Base-by-base conservation (phyloP, 129 eudicot species). In the Centrapalus pauciflorus region DNA sequence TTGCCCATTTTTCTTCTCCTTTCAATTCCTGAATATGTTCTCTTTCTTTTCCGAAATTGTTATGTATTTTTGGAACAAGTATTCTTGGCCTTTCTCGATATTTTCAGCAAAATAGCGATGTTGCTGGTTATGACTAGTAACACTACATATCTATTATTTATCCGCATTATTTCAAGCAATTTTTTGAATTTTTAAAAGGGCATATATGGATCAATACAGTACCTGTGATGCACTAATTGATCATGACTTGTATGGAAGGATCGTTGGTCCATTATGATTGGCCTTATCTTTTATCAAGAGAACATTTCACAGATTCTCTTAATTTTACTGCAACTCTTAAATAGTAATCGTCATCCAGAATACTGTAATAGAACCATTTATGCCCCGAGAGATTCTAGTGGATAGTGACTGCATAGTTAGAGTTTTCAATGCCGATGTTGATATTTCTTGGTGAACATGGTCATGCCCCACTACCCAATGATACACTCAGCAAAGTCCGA, bases 291-390 rank as follows among this genome's bases (percentile, higher is more conserved):
- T 74, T 34, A 5, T 29, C 26, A 23, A 54, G 66, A 7, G 80
- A 76, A 69, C 65, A 60, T 23, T 60, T 40, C 11, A 12, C 27
- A 62, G 54, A 55, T 69, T 76, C 66, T 64, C 38, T 25, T 38
- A 51, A 49, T 74, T 66, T 67, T 66, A 32, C 68, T 61, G 66
- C 17, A 67, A 70, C 70, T 70, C 76, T 61, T 70, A 63, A 61
- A 50, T 55, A 72, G 64, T 55, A 21, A 66, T 65, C 67, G 67
- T 32, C 79, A 74, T 66, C 79, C 61, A 30, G 73, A 55, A 52
- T 56, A 74, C 17, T 29, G 67, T 37, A 65, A 55, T 64, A 41
- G 72, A 73, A 23, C 35, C 57, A 38, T 73, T 73, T 73, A 73
- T 50, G 29, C 71, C 66, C 66, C 19, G 34, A 41, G 29, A 65